Base-by-base conservation (phyloP, 441 rosid species). In the Melianthus villosus region DNA sequence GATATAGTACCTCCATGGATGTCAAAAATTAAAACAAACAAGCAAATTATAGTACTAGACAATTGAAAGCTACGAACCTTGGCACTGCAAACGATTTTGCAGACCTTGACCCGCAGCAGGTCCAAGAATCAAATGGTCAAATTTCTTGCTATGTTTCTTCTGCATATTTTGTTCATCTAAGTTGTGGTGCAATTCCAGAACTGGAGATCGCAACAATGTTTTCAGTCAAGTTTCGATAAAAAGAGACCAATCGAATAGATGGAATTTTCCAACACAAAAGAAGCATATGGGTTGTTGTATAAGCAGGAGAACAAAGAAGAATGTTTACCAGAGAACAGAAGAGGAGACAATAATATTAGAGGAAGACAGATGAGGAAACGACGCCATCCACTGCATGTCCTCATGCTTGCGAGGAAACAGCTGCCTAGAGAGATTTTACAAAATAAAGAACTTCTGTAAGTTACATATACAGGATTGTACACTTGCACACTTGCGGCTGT, bases 41-140 rank as follows among this genome's bases (percentile, higher is more conserved):
- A 11, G 12, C 31, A 7, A 16, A 40, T 23, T 22, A 40, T 13
- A 25, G 25, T 1, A 12, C 8, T 43, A 33, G 12, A 9, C 16
- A 35, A 42, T 14, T 35, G 25, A 16, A 32, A 11, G 4, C 39
- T 1, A 28, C 38, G 33, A 56, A 89, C 94, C 93, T 71, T 45
- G 67, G 56, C 96, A 84, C 32, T 84, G 93, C 54, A 84, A 63
- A 19, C 93, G 89, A 50, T 84, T 61, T 2, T 68, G 69, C 44
- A 77, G 68, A 61, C 94, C 94, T 60, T 65, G 64, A 26, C 94
- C 98, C 39, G 96, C 77, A 10, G 66, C 67, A 20, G 72, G 72
- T 3, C 72, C 96, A 32, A 84, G 64, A 40, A 89, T 69, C 35
- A 84, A 54, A 53, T 77, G 96, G 49, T 82, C 86, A 25, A 62